Evolutionary conservation across 371 early-diverging fungal genomes (phyloP).

Genomic region (Mortierella sp.): DNA sequence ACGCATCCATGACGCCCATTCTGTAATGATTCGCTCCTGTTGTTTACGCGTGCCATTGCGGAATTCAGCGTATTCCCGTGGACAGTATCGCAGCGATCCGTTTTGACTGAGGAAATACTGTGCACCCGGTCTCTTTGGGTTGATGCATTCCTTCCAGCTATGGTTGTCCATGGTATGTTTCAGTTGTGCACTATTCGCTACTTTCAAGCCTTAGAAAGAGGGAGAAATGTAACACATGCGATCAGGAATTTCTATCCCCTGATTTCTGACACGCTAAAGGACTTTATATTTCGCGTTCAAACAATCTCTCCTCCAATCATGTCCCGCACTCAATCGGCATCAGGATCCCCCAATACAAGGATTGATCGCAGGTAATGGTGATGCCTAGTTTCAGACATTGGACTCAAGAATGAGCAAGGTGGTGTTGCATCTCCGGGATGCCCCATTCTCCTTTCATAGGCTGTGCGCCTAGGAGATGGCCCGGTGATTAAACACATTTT

Average conservation of each 20-base stretch:
- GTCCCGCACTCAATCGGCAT: too few relatives aligned
- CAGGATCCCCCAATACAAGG: too few relatives aligned
- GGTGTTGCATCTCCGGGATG: background rate
- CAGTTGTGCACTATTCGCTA: too few relatives aligned
- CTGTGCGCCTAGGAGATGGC: background rate
- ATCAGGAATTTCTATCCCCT: too few relatives aligned
- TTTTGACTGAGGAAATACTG: background rate
- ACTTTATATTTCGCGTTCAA: too few relatives aligned
- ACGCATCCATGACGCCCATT: slow-evolving; percentile 17
- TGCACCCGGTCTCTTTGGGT: slow-evolving; percentile 3
- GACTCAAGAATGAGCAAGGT: slow-evolving; percentile 4
- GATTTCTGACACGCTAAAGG: too few relatives aligned
- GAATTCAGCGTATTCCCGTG: background rate
- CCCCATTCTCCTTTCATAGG: background rate
- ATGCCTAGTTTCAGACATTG: background rate
- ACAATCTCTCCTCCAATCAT: too few relatives aligned
- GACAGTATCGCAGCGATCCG: background rate
- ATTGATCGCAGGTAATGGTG: slow-evolving; percentile 12
- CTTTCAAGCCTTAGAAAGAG: too few relatives aligned
- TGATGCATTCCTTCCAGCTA: slow-evolving; percentile 3
- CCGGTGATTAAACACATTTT: background rate
- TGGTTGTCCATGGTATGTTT: slow-evolving; percentile 1
- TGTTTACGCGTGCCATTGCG: background rate
- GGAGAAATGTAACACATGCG: too few relatives aligned
- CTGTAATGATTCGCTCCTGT: slow-evolving; percentile 3